phyloP scores from a whole-genome alignment of 176 grass and related monocot species.

The Chloris gayana region DNA sequence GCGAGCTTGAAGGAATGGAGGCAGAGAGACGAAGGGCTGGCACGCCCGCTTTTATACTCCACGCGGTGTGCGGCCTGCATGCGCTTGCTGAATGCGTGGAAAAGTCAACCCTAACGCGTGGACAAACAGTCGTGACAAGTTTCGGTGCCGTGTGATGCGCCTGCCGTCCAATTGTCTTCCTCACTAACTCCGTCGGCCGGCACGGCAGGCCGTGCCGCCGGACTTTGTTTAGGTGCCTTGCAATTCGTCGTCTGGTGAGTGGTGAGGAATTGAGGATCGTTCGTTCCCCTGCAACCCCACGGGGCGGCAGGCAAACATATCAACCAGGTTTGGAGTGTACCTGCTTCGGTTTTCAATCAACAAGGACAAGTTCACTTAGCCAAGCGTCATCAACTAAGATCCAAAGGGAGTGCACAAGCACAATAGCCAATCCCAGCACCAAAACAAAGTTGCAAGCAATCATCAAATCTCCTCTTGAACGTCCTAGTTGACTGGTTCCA shows the following conservation, averaged over 20 bases:
- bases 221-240: slow-evolving; percentile 1
- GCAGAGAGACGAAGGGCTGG: slow-evolving; percentile 27
- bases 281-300: background rate
- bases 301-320: background rate
- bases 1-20: slow-evolving; percentile 41
- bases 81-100: background rate
- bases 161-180: background rate
- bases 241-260: slow-evolving; percentile 4
- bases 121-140: background rate
- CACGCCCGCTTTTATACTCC: slow-evolving; percentile 21
- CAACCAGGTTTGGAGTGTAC: background rate
- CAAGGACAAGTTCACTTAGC: background rate
- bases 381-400: background rate
- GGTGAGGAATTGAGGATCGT: background rate
- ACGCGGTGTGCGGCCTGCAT: too few species aligned
- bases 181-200: slow-evolving; percentile 12
- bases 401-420: background rate
- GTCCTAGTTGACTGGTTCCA: background rate
- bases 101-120: slow-evolving; percentile 7
- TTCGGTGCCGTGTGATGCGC: background rate
- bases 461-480: background rate
- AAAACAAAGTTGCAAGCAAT: background rate
- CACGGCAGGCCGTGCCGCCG: background rate
- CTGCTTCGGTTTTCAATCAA: too few species aligned
- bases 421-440: background rate